Base-by-base conservation (phyloP, 305 asterid genomes). In the Solanum hybrid region DNA sequence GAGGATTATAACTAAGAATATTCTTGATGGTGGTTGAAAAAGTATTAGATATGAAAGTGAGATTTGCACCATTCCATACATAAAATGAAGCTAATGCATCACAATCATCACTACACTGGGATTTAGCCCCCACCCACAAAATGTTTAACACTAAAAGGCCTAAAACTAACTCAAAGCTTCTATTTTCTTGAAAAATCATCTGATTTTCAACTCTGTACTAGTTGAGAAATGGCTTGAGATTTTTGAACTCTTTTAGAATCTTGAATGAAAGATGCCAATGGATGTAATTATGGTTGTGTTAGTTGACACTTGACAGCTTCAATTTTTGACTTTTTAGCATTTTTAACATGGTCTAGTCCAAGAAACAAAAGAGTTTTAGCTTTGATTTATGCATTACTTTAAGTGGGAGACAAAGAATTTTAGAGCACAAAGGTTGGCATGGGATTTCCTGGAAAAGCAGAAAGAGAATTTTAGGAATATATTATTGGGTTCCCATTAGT, bases 11-110 rank as follows among this genome's bases (percentile, higher is more conserved):
- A 87, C 92, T 88, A 51, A 88, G 89, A 84, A 92, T 94, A 36
- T 11, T n/a, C 88, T 34, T 26, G 28, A 93, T 80, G 46, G 96
- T 36, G 86, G 95, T 95, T 1, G 94, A 92, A 57, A 96, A 92
- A 28, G 88, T 75, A 0, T 74, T 34, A 82, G 98, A 89, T 39
- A 95, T 93, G 90, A 92, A 86, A 86, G 96, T 91, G 85, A 96
- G 96, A 67, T 89, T 93, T n/a, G 95, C 7, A 6, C 94, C 95
- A 10, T 74, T 1, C 96, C 96, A 93, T 40, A 90, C 26, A 90
- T 95, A 94, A 61, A 93, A 95, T 2, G 98, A 96, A 86, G 97
- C 98, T 91, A 96, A 90, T 4, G 98, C 94, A n/a, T 91, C 90
- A 78, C 97, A 95, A 4, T 39, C 91, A 36, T 90, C 42, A 77